Conservation (phyloP, 768 basidiomycete species). For the Xerocomellus amylosporus region DNA sequence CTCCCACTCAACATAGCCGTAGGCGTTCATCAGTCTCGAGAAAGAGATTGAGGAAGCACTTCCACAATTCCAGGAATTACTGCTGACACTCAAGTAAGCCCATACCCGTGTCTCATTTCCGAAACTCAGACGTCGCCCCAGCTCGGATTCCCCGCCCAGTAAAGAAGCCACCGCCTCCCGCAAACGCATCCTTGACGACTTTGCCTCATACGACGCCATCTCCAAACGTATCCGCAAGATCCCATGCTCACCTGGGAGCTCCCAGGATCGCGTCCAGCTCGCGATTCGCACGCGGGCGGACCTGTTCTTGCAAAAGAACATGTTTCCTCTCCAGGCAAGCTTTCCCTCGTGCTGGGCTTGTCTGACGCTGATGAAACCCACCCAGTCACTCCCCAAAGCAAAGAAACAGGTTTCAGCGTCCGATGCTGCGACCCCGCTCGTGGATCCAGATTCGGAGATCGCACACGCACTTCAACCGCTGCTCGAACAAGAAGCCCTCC, state of each 20-base stretch:
- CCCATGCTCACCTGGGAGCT: constrained; percentile 62
- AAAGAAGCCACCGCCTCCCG: constrained; percentile 69
- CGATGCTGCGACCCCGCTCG: constrained; percentile 24
- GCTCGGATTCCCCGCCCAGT: constrained; percentile 50
- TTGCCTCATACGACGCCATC: constrained; percentile 85
- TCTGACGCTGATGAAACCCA: background rate
- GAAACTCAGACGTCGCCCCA: constrained; percentile 2
- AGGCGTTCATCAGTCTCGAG: constrained; percentile 75
- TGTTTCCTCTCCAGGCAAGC: constrained; percentile 54
- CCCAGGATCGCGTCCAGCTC: constrained; percentile 80
- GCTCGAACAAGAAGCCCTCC: constrained; percentile 89
- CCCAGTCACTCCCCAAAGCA: constrained; percentile 48
- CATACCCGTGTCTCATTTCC: constrained; percentile 9
- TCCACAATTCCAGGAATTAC: constrained; percentile 84
- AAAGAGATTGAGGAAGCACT: constrained; percentile 86
- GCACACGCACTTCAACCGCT: constrained; percentile 80
- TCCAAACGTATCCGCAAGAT: constrained; percentile 80
- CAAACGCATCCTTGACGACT: constrained; percentile 80
- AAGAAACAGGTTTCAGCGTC: constrained; percentile 28
- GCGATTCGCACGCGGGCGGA: constrained; percentile 78
- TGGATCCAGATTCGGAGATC: constrained; percentile 66
- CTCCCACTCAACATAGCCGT: constrained; percentile 1
- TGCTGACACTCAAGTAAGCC: constrained; percentile 62
- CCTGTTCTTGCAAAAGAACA: constrained; percentile 82
- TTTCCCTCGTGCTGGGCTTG: background rate